Evolutionary conservation across 139 green algal genomes (phyloP), one percentile per base, ranked within the genome.

Genomic region (Chlamydomonas asymmetrica): DNA sequence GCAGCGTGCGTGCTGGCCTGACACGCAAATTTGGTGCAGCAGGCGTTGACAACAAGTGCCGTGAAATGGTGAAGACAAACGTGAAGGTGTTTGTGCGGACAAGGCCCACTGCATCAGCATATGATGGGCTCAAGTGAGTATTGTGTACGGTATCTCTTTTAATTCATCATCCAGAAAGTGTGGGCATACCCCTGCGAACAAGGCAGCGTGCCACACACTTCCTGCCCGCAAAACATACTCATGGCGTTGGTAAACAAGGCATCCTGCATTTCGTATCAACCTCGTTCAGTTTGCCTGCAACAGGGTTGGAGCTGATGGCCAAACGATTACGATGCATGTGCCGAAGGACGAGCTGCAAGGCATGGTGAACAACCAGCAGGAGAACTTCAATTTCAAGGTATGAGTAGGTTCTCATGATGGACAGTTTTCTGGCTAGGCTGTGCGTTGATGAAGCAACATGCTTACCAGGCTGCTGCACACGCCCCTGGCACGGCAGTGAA

Each of bases 341-440:
- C 85, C 81, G 8, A 93, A 93, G 70, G 81, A 88, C 25, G 79
- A 73, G 32, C 34, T 75, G 8, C 73, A 73, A 4, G 88, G 87
- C 0, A 37, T 85, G 4, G 78, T 92, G 35, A 93, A 92, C 74
- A 93, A 92, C 67, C 78, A 92, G 73, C 78, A 84, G 52, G 86
- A 90, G 13, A 82, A 32, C 59, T 81, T 92, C 34, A 80, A 63
- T 1, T 93, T 94, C 79, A 92, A 92, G 82, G 89, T 87, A 71
- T 23, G 38, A 20, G 41, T 22, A 40, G 43, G 61, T n/a, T n/a
- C n/a, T n/a, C n/a, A n/a, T n/a, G n/a, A n/a, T n/a, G n/a, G n/a
- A n/a, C n/a, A n/a, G n/a, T n/a, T n/a, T n/a, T n/a, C n/a, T n/a
- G n/a, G n/a, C n/a, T n/a, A n/a, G n/a, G n/a, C n/a, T n/a, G n/a